Evolutionary conservation across 2,329 filamentous ascomycete species (phyloP), one percentile per base, ranked within the genome.

Genomic region (Dothideomycetes sp.): DNA sequence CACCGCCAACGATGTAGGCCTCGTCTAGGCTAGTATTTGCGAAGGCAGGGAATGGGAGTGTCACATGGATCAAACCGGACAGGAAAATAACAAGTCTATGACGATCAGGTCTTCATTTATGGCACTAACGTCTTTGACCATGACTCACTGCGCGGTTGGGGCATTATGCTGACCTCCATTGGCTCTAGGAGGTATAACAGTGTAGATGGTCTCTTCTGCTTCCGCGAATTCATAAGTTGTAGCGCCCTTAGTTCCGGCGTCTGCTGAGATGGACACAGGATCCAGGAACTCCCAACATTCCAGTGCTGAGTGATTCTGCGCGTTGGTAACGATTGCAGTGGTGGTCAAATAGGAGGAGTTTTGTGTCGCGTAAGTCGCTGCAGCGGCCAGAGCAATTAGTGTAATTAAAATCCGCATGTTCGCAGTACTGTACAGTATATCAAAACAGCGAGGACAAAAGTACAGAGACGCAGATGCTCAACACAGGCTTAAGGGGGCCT

Each of bases 241-340:
- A 3, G 54, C 47, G 22, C 55, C 55, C 10, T 27, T 27, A 14
- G 49, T 50, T 18, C 58, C 58, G 11, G 55, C 54, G 7, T 47
- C 45, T 2, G 51, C 47, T 2, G 56, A 54, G 3, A 44, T 36
- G 4, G 38, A 30, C 43, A 60, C 51, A 3, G 57, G 55, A 4
- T 41, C 40, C 18, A 34, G 46, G 36, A 61, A 52, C 16, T 52
- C 45, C 57, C 57, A 61, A 46, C 57, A 62, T 45, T 60, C 50
- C 27, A 60, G 50, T 4, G 45, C 47, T 5, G 58, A 59, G 37
- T 47, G 46, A 45, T 58, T 57, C 11, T 52, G 45, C 9, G 39
- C 34, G 35, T 51, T 50, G 3, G 57, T 58, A 9, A 58, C 51
- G 17, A 61, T 46, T 11, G 57, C 55, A 7, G 57, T 59, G 5